Evolutionary conservation across 2,329 filamentous ascomycete species (phyloP).

Genomic region (Arthroderma sp.): DNA sequence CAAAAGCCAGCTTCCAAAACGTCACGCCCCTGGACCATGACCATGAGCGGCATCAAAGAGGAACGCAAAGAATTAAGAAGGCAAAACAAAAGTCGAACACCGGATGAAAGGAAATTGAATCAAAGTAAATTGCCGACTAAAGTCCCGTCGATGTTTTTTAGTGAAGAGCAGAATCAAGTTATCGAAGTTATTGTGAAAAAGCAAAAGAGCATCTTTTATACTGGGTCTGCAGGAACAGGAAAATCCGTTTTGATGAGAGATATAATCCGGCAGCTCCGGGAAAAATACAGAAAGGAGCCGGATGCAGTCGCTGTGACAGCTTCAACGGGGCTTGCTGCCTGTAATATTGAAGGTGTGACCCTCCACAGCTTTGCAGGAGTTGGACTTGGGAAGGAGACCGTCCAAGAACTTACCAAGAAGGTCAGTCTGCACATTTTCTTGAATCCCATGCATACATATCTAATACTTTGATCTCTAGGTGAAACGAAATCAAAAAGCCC

Average conservation of each 20-base stretch:
- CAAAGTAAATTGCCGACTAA: slow-evolving; percentile 22
- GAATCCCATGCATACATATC: slow-evolving; percentile 9
- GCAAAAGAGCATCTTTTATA: slow-evolving; percentile 89
- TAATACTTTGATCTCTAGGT: slow-evolving; percentile 36
- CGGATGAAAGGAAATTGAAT: slow-evolving; percentile 18
- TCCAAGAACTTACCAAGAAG: slow-evolving; percentile 69
- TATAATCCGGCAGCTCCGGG: slow-evolving; percentile 69
- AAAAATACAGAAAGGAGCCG: slow-evolving; percentile 61
- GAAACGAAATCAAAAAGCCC: slow-evolving; percentile 73
- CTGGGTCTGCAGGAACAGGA: slow-evolving; percentile 86
- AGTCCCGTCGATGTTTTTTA: slow-evolving; percentile 54
- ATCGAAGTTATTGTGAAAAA: slow-evolving; percentile 68
- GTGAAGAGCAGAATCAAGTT: slow-evolving; percentile 74
- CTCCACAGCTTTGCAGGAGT: slow-evolving; percentile 94
- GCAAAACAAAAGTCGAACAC: slow-evolving; percentile 35
- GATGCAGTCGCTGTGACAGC: slow-evolving; percentile 87
- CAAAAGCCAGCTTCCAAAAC: slow-evolving; percentile 32
- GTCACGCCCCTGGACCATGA: slow-evolving; percentile 55
- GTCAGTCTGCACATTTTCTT: slow-evolving; percentile 12
- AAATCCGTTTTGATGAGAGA: slow-evolving; percentile 93
- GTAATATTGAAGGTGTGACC: slow-evolving; percentile 91
- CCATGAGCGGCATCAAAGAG: slow-evolving; percentile 60
- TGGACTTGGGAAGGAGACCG: slow-evolving; percentile 82
- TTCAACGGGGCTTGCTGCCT: slow-evolving; percentile 88
- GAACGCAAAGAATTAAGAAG: slow-evolving; percentile 61